Conservation (phyloP, 2,329 filamentous ascomycete genomes). For the Trichoderma pleuroti region DNA sequence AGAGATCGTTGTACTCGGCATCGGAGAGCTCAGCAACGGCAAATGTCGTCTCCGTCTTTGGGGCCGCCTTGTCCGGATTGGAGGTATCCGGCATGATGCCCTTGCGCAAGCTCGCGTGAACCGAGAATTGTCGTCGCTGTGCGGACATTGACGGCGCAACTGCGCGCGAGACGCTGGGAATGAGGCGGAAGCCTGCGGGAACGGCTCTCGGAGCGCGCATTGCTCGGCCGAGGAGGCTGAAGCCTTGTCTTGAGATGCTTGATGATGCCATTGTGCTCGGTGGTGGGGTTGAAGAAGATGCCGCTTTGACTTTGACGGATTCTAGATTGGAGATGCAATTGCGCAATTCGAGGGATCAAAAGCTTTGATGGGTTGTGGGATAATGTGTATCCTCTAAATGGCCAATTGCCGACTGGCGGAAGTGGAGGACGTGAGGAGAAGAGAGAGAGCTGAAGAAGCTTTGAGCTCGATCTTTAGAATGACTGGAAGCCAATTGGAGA, state of each 20-base stretch:
- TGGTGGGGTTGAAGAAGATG: not conserved
- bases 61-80: constrained; percentile 47
- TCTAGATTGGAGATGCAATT: not conserved
- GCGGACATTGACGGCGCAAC: not conserved
- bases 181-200: constrained; percentile 25
- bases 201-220: constrained; percentile 28
- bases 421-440: not conserved
- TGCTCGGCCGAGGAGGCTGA: constrained; percentile 35
- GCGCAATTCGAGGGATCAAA: not conserved
- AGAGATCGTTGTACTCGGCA: constrained; percentile 70
- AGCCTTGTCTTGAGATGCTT: constrained; percentile 32
- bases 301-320: not conserved
- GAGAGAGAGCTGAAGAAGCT: not conserved
- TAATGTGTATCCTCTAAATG: not conserved
- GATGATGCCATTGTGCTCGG: not conserved
- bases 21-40: constrained; percentile 62
- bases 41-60: constrained; percentile 38
- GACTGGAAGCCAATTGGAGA: not conserved
- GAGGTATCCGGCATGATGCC: constrained; percentile 59
- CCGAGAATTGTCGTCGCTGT: constrained; percentile 31
- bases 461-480: constrained; percentile 2
- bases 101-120: constrained; percentile 33
- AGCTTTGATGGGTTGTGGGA: not conserved
- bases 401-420: not conserved
- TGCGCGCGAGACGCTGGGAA: constrained; percentile 16